A percentile compares a stretch with the other conserved stretches of the same genome.
These are phyloP conservation scores for Alternaria burnsii DNA, from an alignment of 2,329 filamentous ascomycete species.

Conservation along the genomic window DNA sequence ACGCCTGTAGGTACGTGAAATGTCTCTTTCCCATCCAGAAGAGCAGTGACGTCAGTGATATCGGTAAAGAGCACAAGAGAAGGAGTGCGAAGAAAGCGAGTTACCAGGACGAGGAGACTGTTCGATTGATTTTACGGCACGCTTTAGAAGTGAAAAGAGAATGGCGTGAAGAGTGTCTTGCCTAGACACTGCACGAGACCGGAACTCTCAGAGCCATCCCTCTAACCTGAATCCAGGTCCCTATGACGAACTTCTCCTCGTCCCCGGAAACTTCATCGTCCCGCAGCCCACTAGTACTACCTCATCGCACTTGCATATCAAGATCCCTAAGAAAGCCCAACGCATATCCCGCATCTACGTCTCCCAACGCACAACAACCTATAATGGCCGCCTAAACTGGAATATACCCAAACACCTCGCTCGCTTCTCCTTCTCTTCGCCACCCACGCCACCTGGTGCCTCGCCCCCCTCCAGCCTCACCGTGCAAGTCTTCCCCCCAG, in stretches of 20 bases:
- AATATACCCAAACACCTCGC: conserved; percentile 49
- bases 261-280: conserved; percentile 42
- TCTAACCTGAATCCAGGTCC: conserved; percentile 27
- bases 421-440: conserved; percentile 43
- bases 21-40: not conserved
- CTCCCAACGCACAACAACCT: conserved; percentile 43
- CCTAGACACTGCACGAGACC: not conserved
- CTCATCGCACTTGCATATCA: conserved; percentile 1
- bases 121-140: not conserved
- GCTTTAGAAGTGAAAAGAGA: not conserved
- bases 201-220: not conserved
- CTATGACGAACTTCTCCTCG: conserved; percentile 46
- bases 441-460: conserved; percentile 22
- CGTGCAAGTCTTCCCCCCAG: conserved; percentile 38
- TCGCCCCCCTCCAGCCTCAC: conserved; percentile 30
- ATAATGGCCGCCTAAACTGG: conserved; percentile 48
- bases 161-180: not conserved
- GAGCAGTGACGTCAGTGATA: not conserved
- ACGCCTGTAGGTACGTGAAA: conserved; percentile 44
- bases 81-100: not conserved
- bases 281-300: conserved; percentile 19
- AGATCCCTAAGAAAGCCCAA: conserved; percentile 38
- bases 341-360: conserved; percentile 46
- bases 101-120: not conserved
- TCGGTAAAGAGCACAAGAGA: not conserved